Evolutionary conservation across 78 protist species (phyloP), one percentile per base, ranked within the genome.

Genomic region (Dictyostelium capitatum): DNA sequence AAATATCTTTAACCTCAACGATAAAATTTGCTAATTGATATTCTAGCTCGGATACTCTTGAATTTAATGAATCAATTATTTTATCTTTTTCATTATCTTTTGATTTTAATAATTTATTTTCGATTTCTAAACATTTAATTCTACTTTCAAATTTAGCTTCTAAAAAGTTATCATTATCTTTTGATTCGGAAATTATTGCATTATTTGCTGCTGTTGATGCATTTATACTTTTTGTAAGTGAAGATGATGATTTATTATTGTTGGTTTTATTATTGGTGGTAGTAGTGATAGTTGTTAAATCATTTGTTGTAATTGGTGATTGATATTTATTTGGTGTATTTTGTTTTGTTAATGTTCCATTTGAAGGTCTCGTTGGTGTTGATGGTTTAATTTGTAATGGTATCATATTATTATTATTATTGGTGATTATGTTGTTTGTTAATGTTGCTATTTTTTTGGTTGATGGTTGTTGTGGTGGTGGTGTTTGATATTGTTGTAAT

Each of bases 21-120:
- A 85, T 85, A 47, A 85, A 85, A 14, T 25, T 57, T 8, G 43
- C 70, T 9, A 85, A 20, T 75, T 85, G 92, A 17, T 11, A 51
- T 62, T 85, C 92, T 12, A 85, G 19, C 56, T 85, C 92, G 2
- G 64, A 19, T 11, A 85, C 73, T 72, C 92, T 72, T 30, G 23
- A 9, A 19, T 57, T 23, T 46, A 85, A 64, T 14, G 77, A 32
- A 5, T 75, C 72, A 25, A 85, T 85, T 32, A 56, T 17, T 41
- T 56, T 43, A 20, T 85, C 92, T 25, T 75, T 85, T 43, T 85
- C 83, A 12, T 12, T 20, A 30, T 59, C 20, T 75, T 73, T 54
- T 59, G 57, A 23, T 17, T 25, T 20, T 14, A 85, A 47, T 4
- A 85, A 7, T 73, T 67, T 78, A 53, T 85, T 72, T 50, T 85